Percentiles rank a stretch among this genome's conserved stretches.
Conservation (phyloP, 2,329 filamentous ascomycete species). For the Fusarium sp. region DNA sequence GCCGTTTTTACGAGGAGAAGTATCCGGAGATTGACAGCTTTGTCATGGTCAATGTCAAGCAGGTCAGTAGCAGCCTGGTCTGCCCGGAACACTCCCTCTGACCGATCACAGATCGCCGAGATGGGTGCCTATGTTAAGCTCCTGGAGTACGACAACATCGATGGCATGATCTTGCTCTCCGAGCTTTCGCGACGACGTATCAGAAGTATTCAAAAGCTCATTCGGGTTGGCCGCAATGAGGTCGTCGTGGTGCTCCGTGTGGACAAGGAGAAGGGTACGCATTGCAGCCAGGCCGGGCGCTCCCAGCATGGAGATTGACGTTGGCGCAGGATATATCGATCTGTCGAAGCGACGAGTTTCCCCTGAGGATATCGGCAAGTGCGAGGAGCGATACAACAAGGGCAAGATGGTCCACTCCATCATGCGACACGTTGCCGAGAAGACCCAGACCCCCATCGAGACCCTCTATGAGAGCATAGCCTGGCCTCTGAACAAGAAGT, state of each 20-base stretch:
- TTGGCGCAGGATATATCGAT: constrained; percentile 83
- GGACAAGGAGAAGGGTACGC: constrained; percentile 95
- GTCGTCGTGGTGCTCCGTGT: constrained; percentile 98
- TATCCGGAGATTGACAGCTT: constrained; percentile 97
- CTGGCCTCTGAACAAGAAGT: constrained; percentile 98
- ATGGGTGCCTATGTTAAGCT: constrained; percentile 99
- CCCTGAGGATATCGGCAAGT: constrained; percentile 97
- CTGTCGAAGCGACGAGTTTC: constrained; percentile 98
- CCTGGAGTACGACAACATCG: constrained; percentile 99
- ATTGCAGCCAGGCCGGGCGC: constrained; percentile 7
- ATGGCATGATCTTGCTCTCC: constrained; percentile 99
- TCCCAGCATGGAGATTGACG: constrained; percentile 41
- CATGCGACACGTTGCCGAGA: constrained; percentile 98
- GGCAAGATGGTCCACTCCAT: constrained; percentile 99
- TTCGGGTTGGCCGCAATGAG: constrained; percentile 96
- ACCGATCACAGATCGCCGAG: constrained; percentile 82
- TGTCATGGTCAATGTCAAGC: constrained; percentile 99
- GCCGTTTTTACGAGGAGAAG: constrained; percentile 97
- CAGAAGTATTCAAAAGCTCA: constrained; percentile 98
- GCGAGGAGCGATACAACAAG: constrained; percentile 99
- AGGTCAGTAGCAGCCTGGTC: constrained; percentile 66
- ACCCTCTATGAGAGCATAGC: constrained; percentile 92
- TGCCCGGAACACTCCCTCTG: constrained; percentile 29
- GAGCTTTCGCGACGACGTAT: constrained; percentile 99
- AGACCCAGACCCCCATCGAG: constrained; percentile 95